These are phyloP conservation scores for Aspergillus udagawae DNA, from an alignment of 2,329 filamentous ascomycete species.

Conservation along the genomic window DNA sequence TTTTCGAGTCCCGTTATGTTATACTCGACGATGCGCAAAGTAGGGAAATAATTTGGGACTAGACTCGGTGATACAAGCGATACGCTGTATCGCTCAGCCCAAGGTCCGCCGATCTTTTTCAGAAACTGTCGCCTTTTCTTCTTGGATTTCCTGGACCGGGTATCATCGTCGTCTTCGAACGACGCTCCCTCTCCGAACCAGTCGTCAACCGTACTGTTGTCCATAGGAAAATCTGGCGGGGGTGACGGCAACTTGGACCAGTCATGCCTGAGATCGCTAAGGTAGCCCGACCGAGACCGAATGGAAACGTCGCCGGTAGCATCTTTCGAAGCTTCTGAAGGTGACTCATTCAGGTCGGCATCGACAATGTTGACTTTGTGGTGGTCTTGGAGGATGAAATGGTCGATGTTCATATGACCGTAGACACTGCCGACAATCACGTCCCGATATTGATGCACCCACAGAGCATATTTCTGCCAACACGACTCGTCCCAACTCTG, in stretches of 20 bases:
- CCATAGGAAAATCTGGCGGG: conserved; percentile 19
- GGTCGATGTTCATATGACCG: conserved; percentile 98
- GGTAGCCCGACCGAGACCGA: conserved; percentile 70
- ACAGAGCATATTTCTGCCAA: conserved; percentile 95
- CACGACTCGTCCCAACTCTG: conserved; percentile 92
- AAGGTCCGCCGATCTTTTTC: conserved; percentile 71
- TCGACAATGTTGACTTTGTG: conserved; percentile 64
- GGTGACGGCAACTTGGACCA: conserved; percentile 72
- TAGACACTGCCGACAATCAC: conserved; percentile 75
- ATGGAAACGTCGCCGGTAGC: conserved; percentile 54
- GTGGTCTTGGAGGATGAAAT: conserved; percentile 89
- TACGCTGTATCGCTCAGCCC: conserved; percentile 79
- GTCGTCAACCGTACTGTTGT: conserved; percentile 9
- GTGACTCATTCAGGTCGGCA: conserved; percentile 20
- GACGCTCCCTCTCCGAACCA: conserved; percentile 6
- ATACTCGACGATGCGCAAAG: conserved; percentile 86
- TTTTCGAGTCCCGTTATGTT: conserved; percentile 76
- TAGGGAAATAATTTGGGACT: conserved; percentile 89
- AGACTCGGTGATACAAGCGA: conserved; percentile 80
- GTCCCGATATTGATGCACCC: conserved; percentile 86
- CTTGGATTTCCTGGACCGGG: conserved; percentile 33
- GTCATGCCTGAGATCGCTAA: conserved; percentile 69
- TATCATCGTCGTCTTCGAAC: conserved; percentile 18
- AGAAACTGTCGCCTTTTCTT: conserved; percentile 52
- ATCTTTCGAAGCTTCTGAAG: conserved; percentile 7